Base-by-base conservation (phyloP, 768 basidiomycete genomes). In the Rhizopogon vinicolor region DNA sequence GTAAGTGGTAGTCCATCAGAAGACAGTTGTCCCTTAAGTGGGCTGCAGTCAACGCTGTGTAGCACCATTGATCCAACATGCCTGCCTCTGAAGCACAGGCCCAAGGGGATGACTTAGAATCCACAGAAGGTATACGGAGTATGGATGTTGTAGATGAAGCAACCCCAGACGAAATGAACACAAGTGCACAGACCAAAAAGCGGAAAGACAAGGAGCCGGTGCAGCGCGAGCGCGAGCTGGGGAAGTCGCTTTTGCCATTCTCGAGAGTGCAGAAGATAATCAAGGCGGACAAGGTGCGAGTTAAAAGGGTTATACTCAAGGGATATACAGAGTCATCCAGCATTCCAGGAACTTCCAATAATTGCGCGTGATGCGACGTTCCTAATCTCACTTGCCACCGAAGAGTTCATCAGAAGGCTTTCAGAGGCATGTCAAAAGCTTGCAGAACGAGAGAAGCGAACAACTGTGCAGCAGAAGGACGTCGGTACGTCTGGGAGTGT, bases 371-470 rank as follows among this genome's bases (percentile, higher is more conserved):
- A 95, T 52, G 91, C 91, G 22, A 80, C 83, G 0, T 84, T 91
- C 60, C 70, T 93, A 58, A 86, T 95, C 44, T 84, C 89, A 19
- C 73, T 92, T 28, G 92, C 92, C 5, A 86, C 93, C 53, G 93
- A 96, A 70, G 87, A 92, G 68, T 95, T 96, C 60, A 86, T 95
- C 51, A 85, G 82, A 67, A 79, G 85, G 49, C 72, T 95, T 29
- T 78, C 81, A 33, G 82, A 87, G 54, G 87, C 89, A 6, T 82
- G 81, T n/a, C 84, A 89, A 59, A 78, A 74, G 51, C 78, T 84
- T 13, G 90, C 93, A 5, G 78, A 81, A 55, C 73, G 82, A 51
- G 91, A 93, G 58, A 86, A 83, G 60, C 74, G 93, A 57, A 68
- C 82, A 29, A 93, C 85, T 0, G 81, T 94, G 16, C 89, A 91